These are phyloP conservation scores for Cladosporium sp. DNA, from an alignment of 2,329 filamentous ascomycete genomes.

Conservation along the genomic window DNA sequence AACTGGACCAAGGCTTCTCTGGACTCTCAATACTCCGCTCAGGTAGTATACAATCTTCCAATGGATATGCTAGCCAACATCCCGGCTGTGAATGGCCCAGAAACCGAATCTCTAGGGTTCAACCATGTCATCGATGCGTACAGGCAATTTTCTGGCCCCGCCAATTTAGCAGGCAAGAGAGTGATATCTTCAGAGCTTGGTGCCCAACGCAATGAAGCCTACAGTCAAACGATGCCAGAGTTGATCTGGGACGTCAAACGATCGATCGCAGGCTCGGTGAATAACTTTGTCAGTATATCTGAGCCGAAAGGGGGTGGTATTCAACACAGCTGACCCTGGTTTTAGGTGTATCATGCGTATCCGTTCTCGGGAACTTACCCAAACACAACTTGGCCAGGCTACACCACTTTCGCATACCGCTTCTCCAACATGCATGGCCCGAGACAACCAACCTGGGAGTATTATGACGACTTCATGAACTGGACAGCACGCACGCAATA, in stretches of 20 bases:
- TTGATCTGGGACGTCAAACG: constrained; percentile 36
- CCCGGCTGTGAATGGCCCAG: constrained; percentile 30
- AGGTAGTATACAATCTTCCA: constrained; percentile 34
- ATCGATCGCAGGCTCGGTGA: constrained; percentile 40
- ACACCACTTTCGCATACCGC: constrained; percentile 40
- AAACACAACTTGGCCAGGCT: constrained; percentile 49
- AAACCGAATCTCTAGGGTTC: constrained; percentile 34
- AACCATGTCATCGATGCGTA: constrained; percentile 30
- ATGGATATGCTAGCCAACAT: constrained; percentile 32
- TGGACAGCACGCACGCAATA: constrained; percentile 38
- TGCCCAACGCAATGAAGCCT: constrained; percentile 25
- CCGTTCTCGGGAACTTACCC: constrained; percentile 40
- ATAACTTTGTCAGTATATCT: constrained; percentile 34
- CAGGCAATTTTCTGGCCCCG: constrained; percentile 32
- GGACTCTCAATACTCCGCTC: constrained; percentile 27
- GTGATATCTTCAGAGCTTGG: constrained; percentile 34
- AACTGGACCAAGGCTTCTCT: constrained; percentile 26
- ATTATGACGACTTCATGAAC: constrained; percentile 35
- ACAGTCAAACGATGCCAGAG: constrained; percentile 28
- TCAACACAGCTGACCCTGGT: too few species aligned
- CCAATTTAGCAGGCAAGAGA: constrained; percentile 28
- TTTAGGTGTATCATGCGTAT: constrained; percentile 38
- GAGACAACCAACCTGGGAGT: constrained; percentile 41
- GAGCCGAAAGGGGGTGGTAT: too few species aligned
- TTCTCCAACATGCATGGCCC: constrained; percentile 40